Percentiles rank a stretch among this genome's conserved stretches.
Evolutionary conservation across 2,329 filamentous ascomycete genomes (phyloP).

Genomic region (Coleophoma eucalyptorum): DNA sequence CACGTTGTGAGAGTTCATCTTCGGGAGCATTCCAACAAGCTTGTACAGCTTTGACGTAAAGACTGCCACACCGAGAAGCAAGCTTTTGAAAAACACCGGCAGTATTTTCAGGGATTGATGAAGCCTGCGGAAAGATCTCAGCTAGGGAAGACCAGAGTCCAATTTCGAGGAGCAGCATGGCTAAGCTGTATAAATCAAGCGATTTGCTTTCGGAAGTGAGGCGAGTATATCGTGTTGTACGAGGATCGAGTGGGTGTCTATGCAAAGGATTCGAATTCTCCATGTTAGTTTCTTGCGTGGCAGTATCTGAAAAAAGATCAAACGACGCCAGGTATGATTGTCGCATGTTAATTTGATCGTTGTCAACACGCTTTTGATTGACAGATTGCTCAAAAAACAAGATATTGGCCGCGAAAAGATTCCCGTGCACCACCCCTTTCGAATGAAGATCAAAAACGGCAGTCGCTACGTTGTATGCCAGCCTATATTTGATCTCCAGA

Average conservation of each 20-base stretch:
- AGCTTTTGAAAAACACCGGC: conserved; percentile 21
- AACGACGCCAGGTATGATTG: conserved; percentile 70
- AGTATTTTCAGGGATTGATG: conserved; percentile 20
- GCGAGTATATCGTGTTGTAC: conserved; percentile 44
- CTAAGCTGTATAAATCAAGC: conserved; percentile 69
- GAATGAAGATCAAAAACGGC: conserved; percentile 72
- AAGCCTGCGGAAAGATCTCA: conserved; percentile 22
- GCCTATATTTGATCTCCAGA: conserved; percentile 71
- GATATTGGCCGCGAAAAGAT: conserved; percentile 63
- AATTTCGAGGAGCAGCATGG: conserved; percentile 69
- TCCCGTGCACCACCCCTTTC: conserved; percentile 66
- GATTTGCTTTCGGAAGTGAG: conserved; percentile 52
- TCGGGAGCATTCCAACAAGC: conserved; percentile 70
- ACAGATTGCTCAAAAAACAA: conserved; percentile 50
- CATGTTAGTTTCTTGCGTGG: conserved; percentile 23
- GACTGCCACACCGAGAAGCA: conserved; percentile 58
- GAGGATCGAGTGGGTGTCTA: conserved; percentile 63
- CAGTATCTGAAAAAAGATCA: conserved; percentile 59
- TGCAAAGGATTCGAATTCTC: conserved; percentile 32
- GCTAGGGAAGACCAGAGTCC: conserved; percentile 68
- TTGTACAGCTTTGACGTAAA: conserved; percentile 73
- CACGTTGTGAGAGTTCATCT: conserved; percentile 45
- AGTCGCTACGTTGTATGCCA: conserved; percentile 69
- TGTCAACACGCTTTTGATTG: conserved; percentile 14
- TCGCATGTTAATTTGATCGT: conserved; percentile 51